Base-by-base conservation (phyloP, 345 rosid species). In the Kernera saxatilis region DNA sequence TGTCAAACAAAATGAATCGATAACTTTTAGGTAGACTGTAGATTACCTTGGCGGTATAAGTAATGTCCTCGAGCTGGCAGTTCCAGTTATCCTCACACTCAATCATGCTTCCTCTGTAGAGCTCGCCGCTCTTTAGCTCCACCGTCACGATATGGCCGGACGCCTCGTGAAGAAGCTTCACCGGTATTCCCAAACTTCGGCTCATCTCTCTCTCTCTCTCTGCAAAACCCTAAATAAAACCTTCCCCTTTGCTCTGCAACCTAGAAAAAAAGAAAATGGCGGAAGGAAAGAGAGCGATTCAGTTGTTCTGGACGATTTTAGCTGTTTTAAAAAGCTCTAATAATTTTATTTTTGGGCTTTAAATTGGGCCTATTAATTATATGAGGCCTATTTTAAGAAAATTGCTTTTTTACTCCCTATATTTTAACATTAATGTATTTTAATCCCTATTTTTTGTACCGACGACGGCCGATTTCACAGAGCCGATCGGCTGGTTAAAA, bases 71-170 rank as follows among this genome's bases (percentile, higher is more conserved):
- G 70, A 90, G 96, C 79, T 90, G 96, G 65, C 93, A 88, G 75
- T 90, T 90, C 96, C 96, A 90, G 85, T 90, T 90, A 67, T 90
- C 96, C 74, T 90, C 96, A 66, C 96, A 90, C 85, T 90, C 96
- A 12, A 90, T 19, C 96, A 90, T 88, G 78, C 90, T 82, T 70
- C 96, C 96, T 85, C 96, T 77, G 70, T 90, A 90, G 19, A 86
- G 91, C 83, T 90, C 96, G 13, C 96, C 93, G 70, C 92, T 88
- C 81, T 90, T 90, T 15, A 90, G 83, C 86, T 90, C 96, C 57
- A 90, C 93, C 49, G 96, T 88, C 33, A 90, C 96, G 3, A 90
- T 59, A 60, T 87, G 96, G 10, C 96, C 96, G 0, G 93, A 84
- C 6, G 96, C 89, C 74, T 90, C 96, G 78, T 90, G 96, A 1